These are phyloP conservation scores for Puccinellia tenuiflora DNA, from an alignment of 176 grass and related monocot genomes.

Conservation along the genomic window DNA sequence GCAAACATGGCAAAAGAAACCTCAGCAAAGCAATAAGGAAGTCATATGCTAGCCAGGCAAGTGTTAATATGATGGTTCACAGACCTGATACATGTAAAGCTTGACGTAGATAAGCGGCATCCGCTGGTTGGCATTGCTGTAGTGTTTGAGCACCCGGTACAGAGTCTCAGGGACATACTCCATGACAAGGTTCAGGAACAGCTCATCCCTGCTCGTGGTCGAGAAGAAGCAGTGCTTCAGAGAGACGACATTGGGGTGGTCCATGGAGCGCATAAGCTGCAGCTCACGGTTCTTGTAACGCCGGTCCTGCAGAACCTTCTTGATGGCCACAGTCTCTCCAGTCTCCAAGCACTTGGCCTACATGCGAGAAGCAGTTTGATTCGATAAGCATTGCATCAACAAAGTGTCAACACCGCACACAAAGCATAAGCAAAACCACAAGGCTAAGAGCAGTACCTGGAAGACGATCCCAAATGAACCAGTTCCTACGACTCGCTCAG, in stretches of 20 bases:
- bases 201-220: constrained; percentile 74
- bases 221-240: constrained; percentile 99
- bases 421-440: neutral
- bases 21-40: neutral
- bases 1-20: constrained; percentile 10
- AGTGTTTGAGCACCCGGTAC: constrained; percentile 88
- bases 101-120: constrained; percentile 98
- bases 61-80: neutral
- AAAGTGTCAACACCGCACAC: neutral
- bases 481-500: constrained; percentile 64
- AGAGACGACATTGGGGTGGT: constrained; percentile 82
- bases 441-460: constrained; percentile 38
- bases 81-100: constrained; percentile 97
- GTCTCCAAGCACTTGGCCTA: constrained; percentile 97
- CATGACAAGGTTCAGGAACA: constrained; percentile 98
- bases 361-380: constrained; percentile 1
- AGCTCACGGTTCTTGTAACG: constrained; percentile 97
- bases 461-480: constrained; percentile 86
- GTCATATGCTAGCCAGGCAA: neutral
- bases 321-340: constrained; percentile 82
- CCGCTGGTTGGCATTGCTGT: constrained; percentile 92
- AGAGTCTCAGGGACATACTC: constrained; percentile 93
- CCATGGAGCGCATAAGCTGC: constrained; percentile 94
- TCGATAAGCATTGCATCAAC: neutral
- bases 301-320: constrained; percentile 92